Conservation (phyloP, 768 basidiomycete species). For the Mycena alexandri region DNA sequence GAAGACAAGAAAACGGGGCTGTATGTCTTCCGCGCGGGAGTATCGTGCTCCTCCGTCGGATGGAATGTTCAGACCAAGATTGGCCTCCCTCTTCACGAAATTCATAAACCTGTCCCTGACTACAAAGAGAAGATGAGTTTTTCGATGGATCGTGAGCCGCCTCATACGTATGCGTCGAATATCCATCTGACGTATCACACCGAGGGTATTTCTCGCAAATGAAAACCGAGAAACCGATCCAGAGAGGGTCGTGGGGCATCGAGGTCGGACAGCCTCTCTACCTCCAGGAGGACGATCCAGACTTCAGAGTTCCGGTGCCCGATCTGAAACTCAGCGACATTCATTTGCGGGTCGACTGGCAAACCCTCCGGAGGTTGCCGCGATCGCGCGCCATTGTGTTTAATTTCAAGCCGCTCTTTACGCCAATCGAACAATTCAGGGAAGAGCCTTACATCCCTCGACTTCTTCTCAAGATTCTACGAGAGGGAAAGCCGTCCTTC, state of each 20-base stretch:
- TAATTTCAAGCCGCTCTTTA: constrained; percentile 68
- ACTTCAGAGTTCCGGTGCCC: constrained; percentile 50
- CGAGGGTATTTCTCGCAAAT: constrained; percentile 63
- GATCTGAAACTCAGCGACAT: constrained; percentile 56
- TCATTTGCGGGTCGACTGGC: constrained; percentile 67
- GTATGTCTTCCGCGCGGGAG: constrained; percentile 59
- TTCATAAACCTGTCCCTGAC: constrained; percentile 62
- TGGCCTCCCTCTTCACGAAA: constrained; percentile 58
- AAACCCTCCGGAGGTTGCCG: constrained; percentile 64
- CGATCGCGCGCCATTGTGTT: constrained; percentile 62
- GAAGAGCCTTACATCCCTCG: constrained; percentile 63
- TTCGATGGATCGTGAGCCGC: constrained; percentile 61
- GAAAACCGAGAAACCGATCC: constrained; percentile 62
- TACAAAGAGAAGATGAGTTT: constrained; percentile 62
- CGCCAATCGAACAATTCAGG: constrained; percentile 57
- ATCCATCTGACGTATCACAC: not conserved
- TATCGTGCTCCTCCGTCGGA: constrained; percentile 62
- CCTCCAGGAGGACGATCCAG: constrained; percentile 54
- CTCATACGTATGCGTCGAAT: not conserved
- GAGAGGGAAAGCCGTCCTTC: constrained; percentile 54
- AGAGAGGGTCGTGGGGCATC: constrained; percentile 64
- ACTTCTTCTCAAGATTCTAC: constrained; percentile 57
- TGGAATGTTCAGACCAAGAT: constrained; percentile 64
- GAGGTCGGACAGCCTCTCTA: constrained; percentile 65
- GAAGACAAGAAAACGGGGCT: constrained; percentile 57